Conservation (phyloP, 768 basidiomycete species). For the Hysterangium stoloniferum region DNA sequence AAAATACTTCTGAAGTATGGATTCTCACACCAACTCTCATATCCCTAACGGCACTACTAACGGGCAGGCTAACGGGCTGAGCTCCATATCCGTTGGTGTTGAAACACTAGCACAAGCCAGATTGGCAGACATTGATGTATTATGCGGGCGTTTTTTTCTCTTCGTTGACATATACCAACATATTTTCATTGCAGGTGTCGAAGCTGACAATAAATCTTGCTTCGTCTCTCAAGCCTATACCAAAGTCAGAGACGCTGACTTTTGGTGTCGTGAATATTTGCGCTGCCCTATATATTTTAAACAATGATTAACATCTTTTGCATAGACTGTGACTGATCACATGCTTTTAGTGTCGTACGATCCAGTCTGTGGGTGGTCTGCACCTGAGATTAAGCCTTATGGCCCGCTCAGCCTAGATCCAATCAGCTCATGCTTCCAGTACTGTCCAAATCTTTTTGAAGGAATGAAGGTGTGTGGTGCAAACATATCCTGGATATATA, state of each 20-base stretch:
- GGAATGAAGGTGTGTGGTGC: conserved; percentile 53
- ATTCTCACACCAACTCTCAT: no score
- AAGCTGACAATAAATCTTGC: conserved; percentile 43
- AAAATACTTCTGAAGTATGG: no score
- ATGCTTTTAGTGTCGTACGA: conserved; percentile 67
- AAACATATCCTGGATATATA: neutral
- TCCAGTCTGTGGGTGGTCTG: conserved; percentile 54
- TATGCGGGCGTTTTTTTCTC: neutral
- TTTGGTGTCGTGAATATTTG: conserved; percentile 50
- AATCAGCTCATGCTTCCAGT: conserved; percentile 47
- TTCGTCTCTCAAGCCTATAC: conserved; percentile 42
- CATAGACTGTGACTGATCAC: conserved; percentile 62
- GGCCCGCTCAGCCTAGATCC: conserved; percentile 54
- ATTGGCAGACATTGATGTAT: neutral
- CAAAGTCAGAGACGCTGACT: conserved; percentile 35
- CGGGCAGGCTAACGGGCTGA: neutral
- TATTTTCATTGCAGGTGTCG: conserved; percentile 37
- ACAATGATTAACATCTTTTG: no score
- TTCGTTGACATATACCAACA: neutral
- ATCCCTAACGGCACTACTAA: neutral
- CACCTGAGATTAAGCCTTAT: conserved; percentile 68
- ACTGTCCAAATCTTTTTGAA: conserved; percentile 53
- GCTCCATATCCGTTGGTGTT: neutral
- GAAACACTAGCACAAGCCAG: neutral
- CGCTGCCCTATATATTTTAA: neutral